These are phyloP conservation scores for Metschnikowia hibisci DNA, from an alignment of 805 yeast species.

Conservation along the genomic window DNA sequence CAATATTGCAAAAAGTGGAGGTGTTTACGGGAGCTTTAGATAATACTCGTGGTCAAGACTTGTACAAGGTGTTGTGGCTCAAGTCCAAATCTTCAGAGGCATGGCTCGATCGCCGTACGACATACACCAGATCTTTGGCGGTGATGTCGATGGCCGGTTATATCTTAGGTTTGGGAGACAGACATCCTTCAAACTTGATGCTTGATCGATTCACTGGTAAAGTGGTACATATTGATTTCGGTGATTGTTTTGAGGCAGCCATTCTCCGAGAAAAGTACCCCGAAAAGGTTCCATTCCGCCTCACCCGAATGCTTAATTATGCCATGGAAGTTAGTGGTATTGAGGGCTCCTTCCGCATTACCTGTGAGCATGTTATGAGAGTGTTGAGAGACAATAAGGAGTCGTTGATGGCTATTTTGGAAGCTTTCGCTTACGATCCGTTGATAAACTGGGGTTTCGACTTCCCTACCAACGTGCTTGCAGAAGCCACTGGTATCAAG, in stretches of 20 bases:
- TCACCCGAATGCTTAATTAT: constrained; percentile 93
- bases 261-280: constrained; percentile 95
- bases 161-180: constrained; percentile 92
- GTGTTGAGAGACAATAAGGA: constrained; percentile 91
- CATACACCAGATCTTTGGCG: constrained; percentile 92
- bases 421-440: constrained; percentile 98
- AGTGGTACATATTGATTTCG: constrained; percentile 96
- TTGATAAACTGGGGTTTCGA: constrained; percentile 98
- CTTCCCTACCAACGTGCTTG: constrained; percentile 74
- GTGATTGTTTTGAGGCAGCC: constrained; percentile 99
- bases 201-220: constrained; percentile 91
- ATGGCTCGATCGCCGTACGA: constrained; percentile 96
- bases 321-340: constrained; percentile 99
- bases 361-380: constrained; percentile 96
- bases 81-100: constrained; percentile 95
- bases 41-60: constrained; percentile 93
- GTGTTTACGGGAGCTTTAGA: constrained; percentile 95
- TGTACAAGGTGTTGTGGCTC: constrained; percentile 93
- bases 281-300: constrained; percentile 94
- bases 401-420: constrained; percentile 94
- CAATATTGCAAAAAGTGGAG: constrained; percentile 88
- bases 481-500: constrained; percentile 67
- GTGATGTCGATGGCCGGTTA: constrained; percentile 99
- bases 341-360: constrained; percentile 94
- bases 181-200: constrained; percentile 97